phyloP scores from a whole-genome alignment of 176 grass and related monocot species.

The Aegilops speltoides region DNA sequence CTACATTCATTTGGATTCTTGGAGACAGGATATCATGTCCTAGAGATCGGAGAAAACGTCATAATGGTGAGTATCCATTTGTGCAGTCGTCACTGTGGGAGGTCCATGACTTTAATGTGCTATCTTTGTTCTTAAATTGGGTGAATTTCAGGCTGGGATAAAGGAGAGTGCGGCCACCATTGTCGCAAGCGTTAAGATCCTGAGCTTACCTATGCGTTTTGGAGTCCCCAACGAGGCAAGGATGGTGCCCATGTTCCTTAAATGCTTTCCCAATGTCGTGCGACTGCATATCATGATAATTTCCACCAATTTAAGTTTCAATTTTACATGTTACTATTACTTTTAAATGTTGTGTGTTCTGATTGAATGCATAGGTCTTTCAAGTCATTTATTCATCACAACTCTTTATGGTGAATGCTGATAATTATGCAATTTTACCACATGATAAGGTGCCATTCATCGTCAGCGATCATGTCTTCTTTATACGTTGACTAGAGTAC shows the following conservation, averaged over 20 bases:
- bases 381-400: too few species aligned
- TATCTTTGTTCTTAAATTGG: too few species aligned
- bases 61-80: background rate
- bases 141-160: background rate
- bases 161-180: background rate
- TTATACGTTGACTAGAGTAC: too few species aligned
- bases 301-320: background rate
- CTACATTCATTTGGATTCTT: background rate
- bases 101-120: background rate
- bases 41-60: background rate
- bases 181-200: background rate
- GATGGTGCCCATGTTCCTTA: conserved; percentile 6
- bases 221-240: background rate
- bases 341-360: background rate
- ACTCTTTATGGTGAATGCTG: too few species aligned
- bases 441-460: too few species aligned
- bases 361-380: background rate
- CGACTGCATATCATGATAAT: background rate
- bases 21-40: background rate
- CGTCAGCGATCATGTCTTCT: too few species aligned
- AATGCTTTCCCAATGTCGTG: conserved; percentile 16
- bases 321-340: background rate
- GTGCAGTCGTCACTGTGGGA: too few species aligned
- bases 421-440: too few species aligned
- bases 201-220: background rate